Evolutionary conservation across 2,329 filamentous ascomycete genomes (phyloP), one percentile per base, ranked within the genome.

Genomic region (Colletotrichum karsti): DNA sequence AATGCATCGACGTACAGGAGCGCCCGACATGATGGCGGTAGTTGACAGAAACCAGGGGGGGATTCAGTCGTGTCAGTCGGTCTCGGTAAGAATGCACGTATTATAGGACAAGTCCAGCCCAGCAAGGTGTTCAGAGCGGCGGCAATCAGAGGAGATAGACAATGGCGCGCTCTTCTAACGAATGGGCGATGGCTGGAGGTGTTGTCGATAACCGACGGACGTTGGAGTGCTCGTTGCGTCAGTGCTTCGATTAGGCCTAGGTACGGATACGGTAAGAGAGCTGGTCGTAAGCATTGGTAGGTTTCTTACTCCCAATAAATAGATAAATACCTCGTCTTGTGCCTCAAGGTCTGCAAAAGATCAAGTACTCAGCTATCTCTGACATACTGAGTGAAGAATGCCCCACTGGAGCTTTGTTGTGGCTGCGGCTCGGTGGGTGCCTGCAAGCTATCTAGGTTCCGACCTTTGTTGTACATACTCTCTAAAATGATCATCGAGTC

Each of bases 11-110:
- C 78, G 70, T 77, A 82, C 80, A 73, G 74, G 76, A 70, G 80
- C 79, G 66, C 80, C 80, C 58, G 80, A 82, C 80, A 82, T 82
- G 22, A 62, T 67, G 37, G 24, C 15, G n/a, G 24, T 46, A 37
- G 15, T n/a, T 54, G 18, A 46, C 46, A 18, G 13, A 4, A 24
- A 41, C 35, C 18, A 6, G 13, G n/a, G 30, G 22, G 4, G 30
- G 30, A 15, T 20, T 37, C 30, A 7, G 30, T 53, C 13, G 50
- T 20, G 10, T 7, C 20, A 18, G 22, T 22, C 28, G 30, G 30
- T 39, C 15, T 18, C 24, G 24, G 24, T 42, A 15, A 39, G 7
- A 39, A n/a, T 62, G 18, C 22, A 28, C 20, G 24, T 20, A 35
- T 33, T n/a, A 18, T 51, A 33, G 26, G 46, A 18, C 26, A 33